Evolutionary conservation across 2,329 filamentous ascomycete species (phyloP).

Genomic region (Cephalotrichum gorgonifer): DNA sequence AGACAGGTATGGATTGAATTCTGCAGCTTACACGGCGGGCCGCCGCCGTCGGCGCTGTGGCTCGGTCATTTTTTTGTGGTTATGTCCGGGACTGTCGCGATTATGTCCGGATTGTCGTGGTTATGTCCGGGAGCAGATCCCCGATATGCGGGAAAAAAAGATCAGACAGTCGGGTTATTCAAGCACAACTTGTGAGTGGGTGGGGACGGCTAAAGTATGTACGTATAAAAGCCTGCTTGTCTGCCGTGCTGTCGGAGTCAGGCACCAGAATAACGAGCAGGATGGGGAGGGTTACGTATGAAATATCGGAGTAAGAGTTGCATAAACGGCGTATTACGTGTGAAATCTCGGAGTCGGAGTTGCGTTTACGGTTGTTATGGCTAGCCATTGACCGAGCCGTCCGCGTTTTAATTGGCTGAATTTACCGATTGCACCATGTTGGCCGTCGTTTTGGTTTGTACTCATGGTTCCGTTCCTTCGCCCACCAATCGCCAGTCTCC

Average conservation of each 20-base stretch:
- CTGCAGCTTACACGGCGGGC: slow-evolving; percentile 16
- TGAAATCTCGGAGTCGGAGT: background rate
- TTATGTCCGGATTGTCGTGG: background rate
- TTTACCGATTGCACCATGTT: background rate
- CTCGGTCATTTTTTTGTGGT: slow-evolving; percentile 8
- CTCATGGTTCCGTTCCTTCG: no score
- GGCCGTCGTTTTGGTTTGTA: no score
- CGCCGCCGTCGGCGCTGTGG: slow-evolving; percentile 16
- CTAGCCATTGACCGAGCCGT: background rate
- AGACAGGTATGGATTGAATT: background rate
- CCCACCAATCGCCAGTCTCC: no score
- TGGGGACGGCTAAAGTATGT: background rate
- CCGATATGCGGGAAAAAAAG: no score
- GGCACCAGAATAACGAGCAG: background rate
- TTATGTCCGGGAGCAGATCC: background rate
- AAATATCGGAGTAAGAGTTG: background rate
- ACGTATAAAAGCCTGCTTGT: background rate
- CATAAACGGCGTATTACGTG: background rate
- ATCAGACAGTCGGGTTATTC: no score
- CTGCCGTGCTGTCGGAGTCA: background rate
- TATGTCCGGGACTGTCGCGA: background rate
- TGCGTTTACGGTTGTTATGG: background rate
- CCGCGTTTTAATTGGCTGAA: background rate
- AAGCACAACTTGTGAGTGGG: background rate
- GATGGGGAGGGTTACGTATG: background rate